Evolutionary conservation across 2,329 filamentous ascomycete genomes (phyloP).

Genomic region (Cladosporium sp.): DNA sequence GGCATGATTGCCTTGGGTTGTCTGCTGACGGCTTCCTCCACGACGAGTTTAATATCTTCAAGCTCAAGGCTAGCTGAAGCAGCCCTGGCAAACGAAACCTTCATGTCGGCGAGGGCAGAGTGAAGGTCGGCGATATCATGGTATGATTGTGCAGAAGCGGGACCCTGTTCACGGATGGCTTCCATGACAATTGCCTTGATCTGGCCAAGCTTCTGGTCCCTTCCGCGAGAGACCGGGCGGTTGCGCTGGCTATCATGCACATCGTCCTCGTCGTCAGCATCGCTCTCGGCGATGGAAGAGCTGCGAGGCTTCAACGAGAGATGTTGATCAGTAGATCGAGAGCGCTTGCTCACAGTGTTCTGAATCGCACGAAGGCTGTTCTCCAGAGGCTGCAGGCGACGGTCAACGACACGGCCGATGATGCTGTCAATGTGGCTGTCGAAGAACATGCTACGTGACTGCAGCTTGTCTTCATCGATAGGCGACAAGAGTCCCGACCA

Average conservation of each 20-base stretch:
- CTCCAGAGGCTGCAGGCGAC: slow-evolving; percentile 78
- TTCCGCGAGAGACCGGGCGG: slow-evolving; percentile 73
- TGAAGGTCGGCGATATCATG: slow-evolving; percentile 44
- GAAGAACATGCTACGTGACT: slow-evolving; percentile 81
- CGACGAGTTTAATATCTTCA: slow-evolving; percentile 42
- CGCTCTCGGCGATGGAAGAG: slow-evolving; percentile 66
- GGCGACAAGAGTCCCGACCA: slow-evolving; percentile 88
- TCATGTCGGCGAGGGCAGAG: slow-evolving; percentile 50
- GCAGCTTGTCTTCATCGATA: slow-evolving; percentile 79
- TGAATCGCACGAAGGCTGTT: slow-evolving; percentile 76
- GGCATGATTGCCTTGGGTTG: slow-evolving; percentile 32
- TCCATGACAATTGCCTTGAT: slow-evolving; percentile 63
- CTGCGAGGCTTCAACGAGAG: slow-evolving; percentile 26
- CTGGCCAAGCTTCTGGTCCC: slow-evolving; percentile 79
- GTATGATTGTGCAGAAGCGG: slow-evolving; percentile 26
- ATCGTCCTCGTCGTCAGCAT: slow-evolving; percentile 82
- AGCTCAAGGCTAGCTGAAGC: slow-evolving; percentile 47
- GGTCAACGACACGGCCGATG: slow-evolving; percentile 74
- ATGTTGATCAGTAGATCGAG: slow-evolving; percentile 60
- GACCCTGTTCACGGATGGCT: slow-evolving; percentile 54
- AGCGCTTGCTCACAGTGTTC: slow-evolving; percentile 51
- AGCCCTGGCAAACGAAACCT: slow-evolving; percentile 49
- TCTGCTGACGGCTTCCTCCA: slow-evolving; percentile 37
- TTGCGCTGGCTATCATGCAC: slow-evolving; percentile 61
- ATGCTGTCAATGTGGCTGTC: slow-evolving; percentile 86